Evolutionary conservation across 805 yeast species (phyloP).

Genomic region (Clavispora vitiphila): DNA sequence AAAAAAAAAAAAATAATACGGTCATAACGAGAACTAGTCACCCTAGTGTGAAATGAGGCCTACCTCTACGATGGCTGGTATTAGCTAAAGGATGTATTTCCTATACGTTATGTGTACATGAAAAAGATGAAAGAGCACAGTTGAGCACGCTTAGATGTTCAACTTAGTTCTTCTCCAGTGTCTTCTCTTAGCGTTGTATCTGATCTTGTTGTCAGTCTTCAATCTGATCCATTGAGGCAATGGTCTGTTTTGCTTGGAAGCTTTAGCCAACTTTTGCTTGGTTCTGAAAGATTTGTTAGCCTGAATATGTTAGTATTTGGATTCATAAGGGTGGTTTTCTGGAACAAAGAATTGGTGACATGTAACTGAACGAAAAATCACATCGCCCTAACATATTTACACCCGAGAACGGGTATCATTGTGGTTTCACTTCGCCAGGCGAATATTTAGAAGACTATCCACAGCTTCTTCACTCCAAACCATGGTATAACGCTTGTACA

Average conservation of each 20-base stretch:
- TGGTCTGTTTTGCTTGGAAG: constrained; percentile 98
- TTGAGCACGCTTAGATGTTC: constrained; percentile 61
- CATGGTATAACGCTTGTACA: constrained; percentile 18
- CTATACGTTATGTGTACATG: constrained; percentile 14
- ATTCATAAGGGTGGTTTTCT: not conserved
- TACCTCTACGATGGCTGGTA: not conserved
- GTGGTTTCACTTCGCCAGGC: no score
- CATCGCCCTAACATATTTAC: no score
- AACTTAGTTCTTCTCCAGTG: constrained; percentile 99
- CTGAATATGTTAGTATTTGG: constrained; percentile 39
- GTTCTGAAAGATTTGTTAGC: constrained; percentile 94
- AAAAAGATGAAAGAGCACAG: constrained; percentile 2
- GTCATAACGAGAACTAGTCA: no score
- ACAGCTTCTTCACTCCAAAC: not conserved
- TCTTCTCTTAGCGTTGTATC: constrained; percentile 99
- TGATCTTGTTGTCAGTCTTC: constrained; percentile 95
- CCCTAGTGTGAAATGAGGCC: no score
- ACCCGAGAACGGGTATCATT: no score
- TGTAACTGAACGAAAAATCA: no score
- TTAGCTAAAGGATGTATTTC: constrained; percentile 12
- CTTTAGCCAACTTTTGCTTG: constrained; percentile 99
- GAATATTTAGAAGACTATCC: no score
- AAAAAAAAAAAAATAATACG: no score
- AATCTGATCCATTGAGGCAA: constrained; percentile 99
- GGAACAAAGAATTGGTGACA: no score